Base-by-base conservation (phyloP, 345 rosid species). In the Geranium brycei region DNA sequence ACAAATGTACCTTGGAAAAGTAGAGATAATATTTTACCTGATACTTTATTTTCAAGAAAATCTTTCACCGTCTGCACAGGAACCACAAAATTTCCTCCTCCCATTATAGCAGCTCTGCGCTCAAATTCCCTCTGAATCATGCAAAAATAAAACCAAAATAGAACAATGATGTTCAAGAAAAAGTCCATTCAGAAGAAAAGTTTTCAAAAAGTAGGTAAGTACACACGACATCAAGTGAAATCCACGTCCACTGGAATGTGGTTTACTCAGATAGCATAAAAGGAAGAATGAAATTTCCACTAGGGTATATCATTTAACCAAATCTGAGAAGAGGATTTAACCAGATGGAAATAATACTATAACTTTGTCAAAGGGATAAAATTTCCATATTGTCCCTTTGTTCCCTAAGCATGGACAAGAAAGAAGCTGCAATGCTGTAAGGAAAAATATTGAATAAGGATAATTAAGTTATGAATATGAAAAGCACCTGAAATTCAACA, bases 51-150 rank as follows among this genome's bases (percentile, higher is more conserved):
- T 51, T 86, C 87, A 61, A 89, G 80, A 79, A 89, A 92, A 77
- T 89, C 91, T 53, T 87, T 74, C 62, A 86, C 97, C 59, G 82
- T 87, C 77, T 92, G 97, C 69, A 80, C 97, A 69, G 96, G 99
- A 57, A 86, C 88, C 62, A 81, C 80, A 60, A 87, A 89, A 66
- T 83, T 70, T 41, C 95, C 95, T 31, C 93, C 99, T 70, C 97
- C 97, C 95, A 89, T 81, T 7, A 74, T 32, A 67, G 97, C 95
- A 7, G 99, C 96, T 82, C 80, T 86, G 68, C 68, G 77, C 79
- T 92, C 99, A 72, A 89, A 86, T 76, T 92, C 96, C 77, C 95
- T 83, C 96, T 92, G 74, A 62, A 72, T 35, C 35, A 70, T 41
- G 32, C 67, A 61, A 69, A 70, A 59, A 8, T 17, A 1, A 3